These are phyloP conservation scores for Trypanosoma lewisi DNA, from an alignment of 208 protist genomes.

Conservation along the genomic window DNA sequence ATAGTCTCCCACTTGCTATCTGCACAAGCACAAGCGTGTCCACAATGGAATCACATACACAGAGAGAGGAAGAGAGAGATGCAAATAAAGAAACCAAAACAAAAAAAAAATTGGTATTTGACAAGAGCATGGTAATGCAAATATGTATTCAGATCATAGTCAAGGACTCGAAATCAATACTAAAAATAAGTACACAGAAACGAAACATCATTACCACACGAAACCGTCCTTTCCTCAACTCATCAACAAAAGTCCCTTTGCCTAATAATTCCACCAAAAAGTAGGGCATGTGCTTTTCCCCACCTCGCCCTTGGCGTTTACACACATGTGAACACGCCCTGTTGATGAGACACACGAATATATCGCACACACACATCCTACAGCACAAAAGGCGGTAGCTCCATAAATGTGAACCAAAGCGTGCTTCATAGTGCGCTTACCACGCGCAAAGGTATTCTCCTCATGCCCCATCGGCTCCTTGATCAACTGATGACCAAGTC, in stretches of 20 bases:
- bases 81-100: not conserved
- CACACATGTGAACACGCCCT: constrained; percentile 48
- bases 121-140: not conserved
- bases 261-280: constrained; percentile 80
- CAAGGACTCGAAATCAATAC: not conserved
- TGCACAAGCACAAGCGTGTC: not conserved
- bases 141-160: not conserved
- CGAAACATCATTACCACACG: not conserved
- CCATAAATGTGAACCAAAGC: constrained; percentile 60
- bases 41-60: constrained; percentile 8
- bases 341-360: constrained; percentile 58
- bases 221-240: not conserved
- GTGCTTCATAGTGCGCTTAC: constrained; percentile 53
- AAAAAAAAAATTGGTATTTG: not conserved
- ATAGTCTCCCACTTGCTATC: constrained; percentile 6
- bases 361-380: constrained; percentile 56
- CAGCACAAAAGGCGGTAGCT: constrained; percentile 38
- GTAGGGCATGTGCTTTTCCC: constrained; percentile 59
- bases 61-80: constrained; percentile 20
- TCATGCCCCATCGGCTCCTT: constrained; percentile 90
- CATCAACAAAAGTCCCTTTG: not conserved
- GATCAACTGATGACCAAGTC: constrained; percentile 81
- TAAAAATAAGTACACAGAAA: constrained; percentile 1
- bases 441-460: constrained; percentile 78
- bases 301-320: constrained; percentile 62